Evolutionary conservation across 2,329 filamentous ascomycete species (phyloP).

Genomic region (Aspergillus novoparasiticus): DNA sequence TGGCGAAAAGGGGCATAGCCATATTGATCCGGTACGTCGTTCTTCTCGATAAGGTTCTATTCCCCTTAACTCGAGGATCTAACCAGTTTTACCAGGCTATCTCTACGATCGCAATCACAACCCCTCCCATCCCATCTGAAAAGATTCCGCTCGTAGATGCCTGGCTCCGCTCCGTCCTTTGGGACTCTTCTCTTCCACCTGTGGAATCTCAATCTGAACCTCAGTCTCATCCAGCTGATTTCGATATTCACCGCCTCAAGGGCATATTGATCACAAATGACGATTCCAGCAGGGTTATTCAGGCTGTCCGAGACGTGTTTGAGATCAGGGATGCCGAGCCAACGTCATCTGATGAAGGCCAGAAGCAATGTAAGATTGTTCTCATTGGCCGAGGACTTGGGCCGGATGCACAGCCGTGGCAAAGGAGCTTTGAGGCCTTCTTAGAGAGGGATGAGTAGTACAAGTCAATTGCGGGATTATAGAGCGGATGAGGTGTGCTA

Average conservation of each 20-base stretch:
- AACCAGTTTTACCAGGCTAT: slow-evolving; percentile 64
- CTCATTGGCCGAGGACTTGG: slow-evolving; percentile 50
- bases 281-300: slow-evolving; percentile 73
- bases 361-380: slow-evolving; percentile 47
- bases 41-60: neutral
- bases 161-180: slow-evolving; percentile 82
- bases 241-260: slow-evolving; percentile 88
- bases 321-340: slow-evolving; percentile 72
- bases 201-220: slow-evolving; percentile 4
- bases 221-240: slow-evolving; percentile 38
- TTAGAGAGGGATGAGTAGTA: slow-evolving; percentile 15
- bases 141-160: slow-evolving; percentile 69
- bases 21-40: slow-evolving; percentile 75
- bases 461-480: slow-evolving; percentile 4
- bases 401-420: slow-evolving; percentile 34
- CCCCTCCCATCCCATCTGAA: slow-evolving; percentile 60
- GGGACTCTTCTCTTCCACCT: slow-evolving; percentile 60
- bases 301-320: slow-evolving; percentile 91
- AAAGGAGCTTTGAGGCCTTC: slow-evolving; percentile 37
- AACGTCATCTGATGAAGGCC: slow-evolving; percentile 21
- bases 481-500: neutral
- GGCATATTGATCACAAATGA: slow-evolving; percentile 69
- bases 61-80: neutral
- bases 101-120: slow-evolving; percentile 73
- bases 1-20: slow-evolving; percentile 77